Evolutionary conservation across 306 rosid genomes (phyloP).

Genomic region (Castanopsis chinensis): DNA sequence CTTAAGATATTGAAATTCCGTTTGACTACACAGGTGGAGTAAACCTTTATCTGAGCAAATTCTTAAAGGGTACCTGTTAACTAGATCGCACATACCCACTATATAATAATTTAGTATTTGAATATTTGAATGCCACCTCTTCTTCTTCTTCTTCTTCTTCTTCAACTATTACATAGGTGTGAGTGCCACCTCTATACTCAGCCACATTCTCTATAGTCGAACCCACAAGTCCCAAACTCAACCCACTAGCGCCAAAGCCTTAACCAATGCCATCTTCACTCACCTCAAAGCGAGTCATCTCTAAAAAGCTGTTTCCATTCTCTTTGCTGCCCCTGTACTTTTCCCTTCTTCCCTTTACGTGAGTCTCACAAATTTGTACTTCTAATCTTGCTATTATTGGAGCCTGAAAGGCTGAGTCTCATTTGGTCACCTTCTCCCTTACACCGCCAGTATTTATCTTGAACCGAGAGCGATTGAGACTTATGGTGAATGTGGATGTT

Average conservation of each 20-base stretch:
- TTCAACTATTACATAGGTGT: slow-evolving; percentile 23
- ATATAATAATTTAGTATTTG: too few species aligned
- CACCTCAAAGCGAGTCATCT: slow-evolving; percentile 38
- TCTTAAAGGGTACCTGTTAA: too few species aligned
- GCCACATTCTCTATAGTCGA: slow-evolving; percentile 24
- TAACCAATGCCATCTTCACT: slow-evolving; percentile 26
- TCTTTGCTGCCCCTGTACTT: slow-evolving; percentile 43
- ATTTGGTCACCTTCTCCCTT: slow-evolving; percentile 50
- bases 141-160: too few species aligned
- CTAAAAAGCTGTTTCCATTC: slow-evolving; percentile 47
- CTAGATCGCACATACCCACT: too few species aligned
- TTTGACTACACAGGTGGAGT: too few species aligned
- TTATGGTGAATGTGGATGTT: slow-evolving; percentile 52
- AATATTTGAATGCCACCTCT: too few species aligned
- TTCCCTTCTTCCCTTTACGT: slow-evolving; percentile 50
- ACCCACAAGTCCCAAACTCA: slow-evolving; percentile 23
- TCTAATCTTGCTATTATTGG: slow-evolving; percentile 38
- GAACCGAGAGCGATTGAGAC: slow-evolving; percentile 76
- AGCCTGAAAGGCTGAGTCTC: slow-evolving; percentile 67
- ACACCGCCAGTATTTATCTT: slow-evolving; percentile 57
- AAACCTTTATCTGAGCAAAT: too few species aligned
- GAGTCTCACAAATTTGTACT: slow-evolving; percentile 58
- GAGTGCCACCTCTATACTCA: slow-evolving; percentile 40
- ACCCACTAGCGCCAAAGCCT: slow-evolving; percentile 15
- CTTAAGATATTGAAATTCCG: too few species aligned